phyloP scores from a whole-genome alignment of 495 filamentous ascomycete species.

The Copromyces sp. region DNA sequence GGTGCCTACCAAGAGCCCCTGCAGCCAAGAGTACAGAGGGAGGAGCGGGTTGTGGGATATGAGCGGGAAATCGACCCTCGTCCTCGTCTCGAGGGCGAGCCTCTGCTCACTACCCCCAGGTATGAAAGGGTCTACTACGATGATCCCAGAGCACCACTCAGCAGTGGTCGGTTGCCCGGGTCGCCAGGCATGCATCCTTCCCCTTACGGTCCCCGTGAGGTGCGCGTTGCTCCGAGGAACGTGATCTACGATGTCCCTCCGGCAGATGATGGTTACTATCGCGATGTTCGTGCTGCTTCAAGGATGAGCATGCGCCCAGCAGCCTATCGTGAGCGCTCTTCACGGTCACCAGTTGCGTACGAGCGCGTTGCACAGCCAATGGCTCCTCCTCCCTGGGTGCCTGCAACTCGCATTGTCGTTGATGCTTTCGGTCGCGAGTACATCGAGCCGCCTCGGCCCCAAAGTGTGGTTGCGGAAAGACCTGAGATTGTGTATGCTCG shows the following conservation, averaged over 20 bases:
- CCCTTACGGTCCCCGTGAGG: slow-evolving; percentile 32
- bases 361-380: slow-evolving; percentile 39
- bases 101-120: slow-evolving; percentile 16
- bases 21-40: slow-evolving; percentile 12
- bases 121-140: slow-evolving; percentile 29
- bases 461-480: slow-evolving; percentile 32
- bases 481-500: slow-evolving; percentile 40
- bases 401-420: slow-evolving; percentile 50
- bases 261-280: slow-evolving; percentile 42
- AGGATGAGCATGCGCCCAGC: slow-evolving; percentile 36
- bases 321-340: slow-evolving; percentile 44
- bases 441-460: slow-evolving; percentile 45
- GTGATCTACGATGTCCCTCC: neutral
- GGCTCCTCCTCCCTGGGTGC: slow-evolving; percentile 44
- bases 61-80: slow-evolving; percentile 14
- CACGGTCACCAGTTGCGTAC: slow-evolving; percentile 42
- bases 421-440: slow-evolving; percentile 65
- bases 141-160: slow-evolving; percentile 30
- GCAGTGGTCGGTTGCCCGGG: slow-evolving; percentile 35
- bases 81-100: slow-evolving; percentile 12
- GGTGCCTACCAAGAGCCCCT: slow-evolving; percentile 18
- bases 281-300: slow-evolving; percentile 32
- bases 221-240: slow-evolving; percentile 23
- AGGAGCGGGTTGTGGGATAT: slow-evolving; percentile 19
- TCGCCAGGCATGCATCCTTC: slow-evolving; percentile 39